phyloP scores from a whole-genome alignment of 768 basidiomycete genomes.

The Termitomyces sp. region DNA sequence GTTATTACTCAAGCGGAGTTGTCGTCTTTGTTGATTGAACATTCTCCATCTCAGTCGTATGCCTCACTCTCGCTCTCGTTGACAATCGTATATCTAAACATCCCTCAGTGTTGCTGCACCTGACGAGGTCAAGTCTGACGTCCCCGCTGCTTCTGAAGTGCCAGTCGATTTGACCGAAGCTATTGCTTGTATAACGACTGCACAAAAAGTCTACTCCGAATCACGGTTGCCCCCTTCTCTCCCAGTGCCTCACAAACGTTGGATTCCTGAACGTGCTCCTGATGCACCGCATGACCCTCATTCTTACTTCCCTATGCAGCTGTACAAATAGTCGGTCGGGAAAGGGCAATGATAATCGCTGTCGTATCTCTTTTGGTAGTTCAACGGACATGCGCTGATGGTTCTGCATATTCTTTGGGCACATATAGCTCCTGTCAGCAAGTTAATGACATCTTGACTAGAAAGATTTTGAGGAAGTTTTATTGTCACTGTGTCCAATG shows the following conservation, averaged over 20 bases:
- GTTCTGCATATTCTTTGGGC: background rate
- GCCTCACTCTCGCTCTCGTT: conserved; percentile 22
- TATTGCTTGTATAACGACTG: conserved; percentile 57
- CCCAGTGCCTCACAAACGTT: conserved; percentile 63
- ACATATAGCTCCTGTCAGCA: background rate
- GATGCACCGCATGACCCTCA: conserved; percentile 81
- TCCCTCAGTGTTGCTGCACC: conserved; percentile 49
- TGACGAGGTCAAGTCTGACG: conserved; percentile 34
- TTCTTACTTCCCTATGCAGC: conserved; percentile 79
- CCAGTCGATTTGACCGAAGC: conserved; percentile 65
- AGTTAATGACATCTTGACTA: background rate
- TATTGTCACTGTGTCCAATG: background rate
- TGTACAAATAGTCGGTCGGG: conserved; percentile 42
- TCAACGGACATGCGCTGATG: background rate
- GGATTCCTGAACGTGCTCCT: conserved; percentile 66
- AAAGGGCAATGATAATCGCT: background rate
- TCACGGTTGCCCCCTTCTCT: conserved; percentile 68
- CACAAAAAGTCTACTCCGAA: conserved; percentile 53
- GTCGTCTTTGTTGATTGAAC: conserved; percentile 75
- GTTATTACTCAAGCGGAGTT: conserved; percentile 83
- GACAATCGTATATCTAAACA: background rate
- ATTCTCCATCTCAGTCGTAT: conserved; percentile 61
- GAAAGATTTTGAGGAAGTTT: background rate
- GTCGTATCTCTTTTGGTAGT: background rate
- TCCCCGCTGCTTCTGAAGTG: conserved; percentile 38